Evolutionary conservation across 441 rosid genomes (phyloP).

Genomic region (Populus hybrid): DNA sequence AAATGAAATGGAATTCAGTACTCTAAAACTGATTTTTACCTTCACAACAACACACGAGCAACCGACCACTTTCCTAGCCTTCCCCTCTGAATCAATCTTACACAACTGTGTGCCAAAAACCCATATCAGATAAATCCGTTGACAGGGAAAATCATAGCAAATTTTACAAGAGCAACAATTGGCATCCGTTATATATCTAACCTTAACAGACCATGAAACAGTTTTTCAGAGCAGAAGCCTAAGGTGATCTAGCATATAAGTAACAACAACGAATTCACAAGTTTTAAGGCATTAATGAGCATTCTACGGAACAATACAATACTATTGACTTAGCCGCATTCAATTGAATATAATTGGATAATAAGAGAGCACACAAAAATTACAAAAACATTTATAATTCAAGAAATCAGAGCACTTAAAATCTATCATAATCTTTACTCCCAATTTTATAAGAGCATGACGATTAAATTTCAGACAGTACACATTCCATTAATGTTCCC

Average conservation of each 20-base stretch:
- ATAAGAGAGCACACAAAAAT: neutral
- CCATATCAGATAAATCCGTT: neutral
- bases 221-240: neutral
- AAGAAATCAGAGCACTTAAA: neutral
- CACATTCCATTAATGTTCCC: neutral
- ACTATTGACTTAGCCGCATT: neutral
- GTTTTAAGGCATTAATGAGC: neutral
- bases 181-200: too few species aligned
- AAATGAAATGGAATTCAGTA: neutral
- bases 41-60: slow-evolving; percentile 48
- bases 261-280: neutral
- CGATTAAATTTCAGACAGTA: neutral
- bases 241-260: neutral
- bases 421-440: neutral
- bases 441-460: neutral
- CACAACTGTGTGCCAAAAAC: slow-evolving; percentile 28
- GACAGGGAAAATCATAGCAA: neutral
- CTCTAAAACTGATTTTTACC: slow-evolving; percentile 21
- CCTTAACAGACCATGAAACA: neutral
- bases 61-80: slow-evolving; percentile 50
- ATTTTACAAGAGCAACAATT: neutral
- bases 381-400: neutral
- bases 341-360: too few species aligned
- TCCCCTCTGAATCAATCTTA: slow-evolving; percentile 50
- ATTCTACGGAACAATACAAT: neutral